These are phyloP conservation scores for Trametes elegans DNA, from an alignment of 768 basidiomycete genomes.

Conservation along the genomic window DNA sequence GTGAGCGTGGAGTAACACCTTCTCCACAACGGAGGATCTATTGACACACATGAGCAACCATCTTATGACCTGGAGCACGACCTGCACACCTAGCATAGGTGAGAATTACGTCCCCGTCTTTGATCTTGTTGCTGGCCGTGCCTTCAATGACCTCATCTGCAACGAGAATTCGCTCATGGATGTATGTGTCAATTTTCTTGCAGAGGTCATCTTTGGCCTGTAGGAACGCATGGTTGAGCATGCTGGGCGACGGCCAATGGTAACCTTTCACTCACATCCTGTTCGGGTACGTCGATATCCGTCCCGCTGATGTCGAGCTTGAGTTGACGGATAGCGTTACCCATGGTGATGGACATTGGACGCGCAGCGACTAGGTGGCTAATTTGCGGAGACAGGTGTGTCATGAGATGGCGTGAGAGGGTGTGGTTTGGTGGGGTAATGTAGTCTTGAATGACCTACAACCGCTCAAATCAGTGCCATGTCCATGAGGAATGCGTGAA, in stretches of 20 bases:
- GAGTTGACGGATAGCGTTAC: constrained; percentile 89
- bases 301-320: constrained; percentile 93
- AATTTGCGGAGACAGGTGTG: constrained; percentile 90
- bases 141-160: constrained; percentile 94
- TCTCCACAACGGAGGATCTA: constrained; percentile 94
- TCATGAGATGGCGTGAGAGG: constrained; percentile 87
- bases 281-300: constrained; percentile 91
- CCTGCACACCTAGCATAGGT: constrained; percentile 81
- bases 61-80: neutral
- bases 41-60: neutral
- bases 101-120: constrained; percentile 87
- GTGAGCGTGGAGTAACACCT: constrained; percentile 78
- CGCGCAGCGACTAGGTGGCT: constrained; percentile 84
- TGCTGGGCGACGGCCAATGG: neutral
- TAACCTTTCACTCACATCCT: constrained; percentile 63
- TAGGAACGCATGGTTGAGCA: neutral
- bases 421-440: constrained; percentile 83
- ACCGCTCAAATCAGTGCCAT: constrained; percentile 8
- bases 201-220: constrained; percentile 90
- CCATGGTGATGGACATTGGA: constrained; percentile 92
- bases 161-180: constrained; percentile 88
- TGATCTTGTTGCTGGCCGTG: constrained; percentile 88
- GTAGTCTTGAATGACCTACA: constrained; percentile 88
- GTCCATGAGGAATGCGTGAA: neutral
- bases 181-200: constrained; percentile 86